phyloP scores from a whole-genome alignment of 495 filamentous ascomycete genomes.

The Pyrenopolyporus hunteri region DNA sequence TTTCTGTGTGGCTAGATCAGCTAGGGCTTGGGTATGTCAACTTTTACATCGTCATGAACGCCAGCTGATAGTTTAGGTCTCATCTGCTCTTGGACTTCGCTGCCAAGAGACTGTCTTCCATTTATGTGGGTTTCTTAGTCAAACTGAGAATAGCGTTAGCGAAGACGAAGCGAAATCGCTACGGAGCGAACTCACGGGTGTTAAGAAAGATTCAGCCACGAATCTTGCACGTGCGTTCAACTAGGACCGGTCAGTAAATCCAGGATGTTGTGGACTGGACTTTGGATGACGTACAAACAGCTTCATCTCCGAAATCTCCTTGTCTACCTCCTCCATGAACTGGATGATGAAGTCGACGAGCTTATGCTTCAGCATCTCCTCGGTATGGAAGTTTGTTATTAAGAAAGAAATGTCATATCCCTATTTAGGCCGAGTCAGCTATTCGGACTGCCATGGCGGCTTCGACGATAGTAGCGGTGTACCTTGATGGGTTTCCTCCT shows the following conservation, averaged over 20 bases:
- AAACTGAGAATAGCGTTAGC: constrained; percentile 32
- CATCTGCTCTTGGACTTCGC: constrained; percentile 14
- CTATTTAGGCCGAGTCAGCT: constrained; percentile 50
- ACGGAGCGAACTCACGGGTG: constrained; percentile 69
- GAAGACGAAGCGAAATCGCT: not conserved
- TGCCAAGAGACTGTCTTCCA: not conserved
- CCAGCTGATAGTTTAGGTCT: constrained; percentile 11
- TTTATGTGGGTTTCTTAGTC: constrained; percentile 25
- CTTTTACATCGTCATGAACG: constrained; percentile 11
- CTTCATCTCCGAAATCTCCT: constrained; percentile 99
- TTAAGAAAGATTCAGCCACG: constrained; percentile 96
- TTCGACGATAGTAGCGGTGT: constrained; percentile 14
- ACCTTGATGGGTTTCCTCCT: constrained; percentile 95
- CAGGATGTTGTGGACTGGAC: not conserved
- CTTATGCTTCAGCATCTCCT: constrained; percentile 98
- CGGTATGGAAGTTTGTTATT: constrained; percentile 97
- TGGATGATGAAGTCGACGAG: constrained; percentile 98
- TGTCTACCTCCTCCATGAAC: constrained; percentile 99
- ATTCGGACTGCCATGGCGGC: not conserved
- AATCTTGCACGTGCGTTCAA: constrained; percentile 97
- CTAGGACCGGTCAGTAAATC: constrained; percentile 55
- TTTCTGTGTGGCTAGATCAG: not conserved
- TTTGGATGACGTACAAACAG: constrained; percentile 78
- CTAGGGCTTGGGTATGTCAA: constrained; percentile 21
- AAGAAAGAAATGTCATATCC: constrained; percentile 99